Percentiles rank a stretch among this genome's conserved stretches.
phyloP scores from a whole-genome alignment of 495 filamentous ascomycete species.

The Gamarada debralockiae region DNA sequence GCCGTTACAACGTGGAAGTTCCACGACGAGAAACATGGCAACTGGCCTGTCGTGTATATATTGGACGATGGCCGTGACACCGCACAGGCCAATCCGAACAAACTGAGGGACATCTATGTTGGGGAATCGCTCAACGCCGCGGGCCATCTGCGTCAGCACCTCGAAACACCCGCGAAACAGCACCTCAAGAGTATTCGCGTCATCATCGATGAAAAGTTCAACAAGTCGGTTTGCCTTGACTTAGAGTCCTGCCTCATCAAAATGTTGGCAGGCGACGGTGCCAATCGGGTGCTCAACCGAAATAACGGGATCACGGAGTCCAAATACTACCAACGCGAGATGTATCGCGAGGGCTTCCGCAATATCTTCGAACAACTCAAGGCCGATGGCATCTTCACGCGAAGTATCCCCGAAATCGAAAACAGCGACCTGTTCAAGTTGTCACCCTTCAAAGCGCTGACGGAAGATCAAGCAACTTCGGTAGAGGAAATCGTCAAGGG shows the following conservation, averaged over 20 bases:
- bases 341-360: slow-evolving; percentile 4
- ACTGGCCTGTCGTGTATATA: slow-evolving; percentile 8
- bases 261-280: slow-evolving; percentile 7
- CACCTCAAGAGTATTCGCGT: slow-evolving; percentile 7
- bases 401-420: slow-evolving; percentile 7
- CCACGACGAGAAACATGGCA: slow-evolving; percentile 4
- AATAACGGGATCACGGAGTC: slow-evolving; percentile 10
- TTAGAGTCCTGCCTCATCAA: slow-evolving; percentile 9
- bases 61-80: not conserved
- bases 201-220: slow-evolving; percentile 6
- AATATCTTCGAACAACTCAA: slow-evolving; percentile 7
- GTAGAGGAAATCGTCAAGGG: slow-evolving; percentile 3
- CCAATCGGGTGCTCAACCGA: slow-evolving; percentile 7
- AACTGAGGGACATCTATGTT: slow-evolving; percentile 6
- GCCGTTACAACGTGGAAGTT: slow-evolving; percentile 1
- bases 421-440: slow-evolving; percentile 6
- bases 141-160: slow-evolving; percentile 1
- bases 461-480: slow-evolving; percentile 4
- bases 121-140: slow-evolving; percentile 6
- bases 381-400: slow-evolving; percentile 2
- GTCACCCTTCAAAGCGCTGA: slow-evolving; percentile 8
- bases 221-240: slow-evolving; percentile 8
- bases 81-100: not conserved
- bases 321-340: slow-evolving; percentile 7
- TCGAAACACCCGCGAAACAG: slow-evolving; percentile 6